Base-by-base conservation (phyloP, 2,329 filamentous ascomycete genomes). In the Byssoonygena ceratinophila region DNA sequence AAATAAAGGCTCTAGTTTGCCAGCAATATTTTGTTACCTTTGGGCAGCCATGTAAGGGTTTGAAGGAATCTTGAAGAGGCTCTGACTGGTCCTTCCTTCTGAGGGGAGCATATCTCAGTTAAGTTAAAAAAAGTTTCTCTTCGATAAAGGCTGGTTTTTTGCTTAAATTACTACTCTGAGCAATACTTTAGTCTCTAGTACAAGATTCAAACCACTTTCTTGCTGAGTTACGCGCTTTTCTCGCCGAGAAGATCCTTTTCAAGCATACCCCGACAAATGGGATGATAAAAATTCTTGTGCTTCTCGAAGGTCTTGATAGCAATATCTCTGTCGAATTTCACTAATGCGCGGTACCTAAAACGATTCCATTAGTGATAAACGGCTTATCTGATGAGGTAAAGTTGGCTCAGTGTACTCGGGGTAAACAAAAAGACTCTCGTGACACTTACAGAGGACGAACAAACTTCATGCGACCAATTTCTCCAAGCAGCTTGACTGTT, bases 381-480 rank as follows among this genome's bases (percentile, higher is more conserved):
- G n/a, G 16, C 5, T 7, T 18, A 4, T 20, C 18, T 11, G 14
- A 43, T 45, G 11, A 31, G 18, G 11, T 9, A 9, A 5, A 29
- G 4, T 29, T 9, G 9, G 9, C 27, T 29, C 4, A n/a, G n/a
- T n/a, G n/a, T n/a, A n/a, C n/a, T n/a, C 4, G 11, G 22, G 4
- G 36, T n/a, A 25, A 34, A 22, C 23, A 36, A 27, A 20, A 27
- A 31, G 32, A 12, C 4, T 11, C 32, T 36, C 41, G 41, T 23
- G 25, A 5, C 36, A 59, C 68, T 64, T 66, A 96, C 63, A 97
- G 71, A 20, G 91, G 88, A 45, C 91, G 77, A 54, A 97, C 91
- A 68, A 91, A 97, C 78, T 97, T 97, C 92, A 98, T 97, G 53
- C 92, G 76, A 11, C 92, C 92, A 22, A 96, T 89, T 49, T 77